Conservation (phyloP, 306 rosid species). For the Vigna radiata region DNA sequence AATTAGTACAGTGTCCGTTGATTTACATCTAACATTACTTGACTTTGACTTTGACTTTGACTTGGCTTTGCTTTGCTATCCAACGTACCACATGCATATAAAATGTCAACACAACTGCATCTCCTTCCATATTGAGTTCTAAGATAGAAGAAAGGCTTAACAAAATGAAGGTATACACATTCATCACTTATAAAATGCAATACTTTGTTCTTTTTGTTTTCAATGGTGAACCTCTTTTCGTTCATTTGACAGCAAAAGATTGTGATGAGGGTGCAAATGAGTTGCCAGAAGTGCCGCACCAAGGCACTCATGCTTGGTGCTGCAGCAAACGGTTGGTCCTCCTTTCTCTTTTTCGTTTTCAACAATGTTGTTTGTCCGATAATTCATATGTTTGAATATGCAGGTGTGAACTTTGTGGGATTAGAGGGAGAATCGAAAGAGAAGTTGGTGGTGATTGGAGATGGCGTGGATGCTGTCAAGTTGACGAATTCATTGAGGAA, state of each 20-base stretch:
- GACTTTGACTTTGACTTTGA: constrained; percentile 6
- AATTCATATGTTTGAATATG: constrained; percentile 15
- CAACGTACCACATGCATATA: neutral
- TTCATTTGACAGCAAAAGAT: constrained; percentile 57
- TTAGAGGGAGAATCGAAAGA: constrained; percentile 53
- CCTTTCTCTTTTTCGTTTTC: too few relatives aligned
- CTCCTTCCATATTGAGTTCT: neutral
- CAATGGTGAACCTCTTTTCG: neutral
- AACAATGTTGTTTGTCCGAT: neutral
- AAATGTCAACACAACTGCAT: neutral
- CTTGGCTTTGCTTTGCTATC: neutral
- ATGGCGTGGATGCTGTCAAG: constrained; percentile 47
- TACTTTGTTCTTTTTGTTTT: neutral
- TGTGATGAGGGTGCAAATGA: constrained; percentile 61
- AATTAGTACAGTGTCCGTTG: neutral
- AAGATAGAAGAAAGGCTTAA: neutral
- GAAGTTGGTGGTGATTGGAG: constrained; percentile 58
- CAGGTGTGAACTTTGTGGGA: constrained; percentile 58
- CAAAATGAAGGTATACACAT: constrained; percentile 44
- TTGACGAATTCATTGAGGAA: constrained; percentile 52
- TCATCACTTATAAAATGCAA: neutral
- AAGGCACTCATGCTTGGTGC: constrained; percentile 53
- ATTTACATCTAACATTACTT: neutral
- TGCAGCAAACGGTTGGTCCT: constrained; percentile 39
- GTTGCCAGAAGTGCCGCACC: constrained; percentile 49